Conservation (phyloP, 2,329 filamentous ascomycete species). For the Colletotrichum sp. region DNA sequence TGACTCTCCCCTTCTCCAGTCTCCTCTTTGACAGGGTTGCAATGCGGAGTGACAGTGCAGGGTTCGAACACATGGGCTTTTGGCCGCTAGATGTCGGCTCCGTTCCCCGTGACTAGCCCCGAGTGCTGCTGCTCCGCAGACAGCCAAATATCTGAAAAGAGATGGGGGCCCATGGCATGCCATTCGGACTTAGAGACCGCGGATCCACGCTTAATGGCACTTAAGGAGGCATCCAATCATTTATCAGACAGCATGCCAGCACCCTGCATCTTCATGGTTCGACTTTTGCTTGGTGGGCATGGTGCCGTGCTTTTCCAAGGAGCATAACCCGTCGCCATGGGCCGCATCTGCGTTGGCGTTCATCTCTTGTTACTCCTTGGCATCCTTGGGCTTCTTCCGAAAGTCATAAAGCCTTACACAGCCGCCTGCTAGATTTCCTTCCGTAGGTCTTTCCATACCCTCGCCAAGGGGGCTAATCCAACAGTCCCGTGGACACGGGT, state of each 20-base stretch:
- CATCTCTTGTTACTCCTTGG: conserved; percentile 2
- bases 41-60: conserved; percentile 5
- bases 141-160: not conserved
- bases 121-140: not conserved
- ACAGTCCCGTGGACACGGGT: not conserved
- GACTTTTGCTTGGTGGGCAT: not conserved
- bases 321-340: not conserved
- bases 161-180: not conserved
- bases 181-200: not conserved
- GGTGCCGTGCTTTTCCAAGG: not conserved
- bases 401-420: not conserved
- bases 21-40: not conserved
- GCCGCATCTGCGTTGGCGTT: not conserved
- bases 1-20: not conserved
- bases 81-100: not conserved
- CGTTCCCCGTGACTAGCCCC: not conserved
- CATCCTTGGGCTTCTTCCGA: not conserved
- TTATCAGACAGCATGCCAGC: not conserved
- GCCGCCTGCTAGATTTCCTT: not conserved
- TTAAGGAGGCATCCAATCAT: not conserved
- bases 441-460: not conserved
- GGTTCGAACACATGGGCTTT: not conserved
- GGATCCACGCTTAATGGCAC: not conserved
- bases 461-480: not conserved
- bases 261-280: not conserved